Conservation (phyloP, 73 alveolate genomes). For the Paramecium biaurelia region DNA sequence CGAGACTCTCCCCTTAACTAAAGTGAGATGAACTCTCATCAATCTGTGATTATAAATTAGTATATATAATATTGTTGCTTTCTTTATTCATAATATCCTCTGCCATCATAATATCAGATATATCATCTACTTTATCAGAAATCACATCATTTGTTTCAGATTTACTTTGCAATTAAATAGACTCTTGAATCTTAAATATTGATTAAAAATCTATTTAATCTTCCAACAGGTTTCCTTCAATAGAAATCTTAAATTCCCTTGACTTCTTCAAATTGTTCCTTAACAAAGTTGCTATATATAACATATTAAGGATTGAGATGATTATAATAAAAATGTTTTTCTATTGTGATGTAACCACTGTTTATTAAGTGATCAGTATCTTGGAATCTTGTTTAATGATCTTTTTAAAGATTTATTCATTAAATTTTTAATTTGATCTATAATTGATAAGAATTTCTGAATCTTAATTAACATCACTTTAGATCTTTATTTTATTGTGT, state of each 20-base stretch:
- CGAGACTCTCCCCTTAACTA: slow-evolving; percentile 1
- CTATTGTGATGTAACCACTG: neutral
- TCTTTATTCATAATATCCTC: neutral
- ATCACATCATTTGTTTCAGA: neutral
- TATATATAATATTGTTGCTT: neutral
- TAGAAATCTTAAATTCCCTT: neutral
- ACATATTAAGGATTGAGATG: neutral
- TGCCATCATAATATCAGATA: neutral
- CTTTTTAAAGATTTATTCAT: neutral
- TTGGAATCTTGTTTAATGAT: neutral
- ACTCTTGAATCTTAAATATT: neutral
- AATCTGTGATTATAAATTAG: neutral
- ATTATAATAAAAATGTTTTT: neutral
- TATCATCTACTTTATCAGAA: neutral
- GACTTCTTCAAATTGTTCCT: neutral
- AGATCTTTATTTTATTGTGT: neutral
- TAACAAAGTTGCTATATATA: neutral
- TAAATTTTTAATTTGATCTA: neutral
- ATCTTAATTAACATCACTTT: neutral
- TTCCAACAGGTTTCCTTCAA: neutral
- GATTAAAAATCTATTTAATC: neutral
- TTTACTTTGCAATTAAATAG: neutral
- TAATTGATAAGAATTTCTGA: neutral
- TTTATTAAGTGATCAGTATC: neutral
- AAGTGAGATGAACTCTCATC: neutral